Base-by-base conservation (phyloP, 495 filamentous ascomycete genomes). In the Clohesyomyces aquaticus region DNA sequence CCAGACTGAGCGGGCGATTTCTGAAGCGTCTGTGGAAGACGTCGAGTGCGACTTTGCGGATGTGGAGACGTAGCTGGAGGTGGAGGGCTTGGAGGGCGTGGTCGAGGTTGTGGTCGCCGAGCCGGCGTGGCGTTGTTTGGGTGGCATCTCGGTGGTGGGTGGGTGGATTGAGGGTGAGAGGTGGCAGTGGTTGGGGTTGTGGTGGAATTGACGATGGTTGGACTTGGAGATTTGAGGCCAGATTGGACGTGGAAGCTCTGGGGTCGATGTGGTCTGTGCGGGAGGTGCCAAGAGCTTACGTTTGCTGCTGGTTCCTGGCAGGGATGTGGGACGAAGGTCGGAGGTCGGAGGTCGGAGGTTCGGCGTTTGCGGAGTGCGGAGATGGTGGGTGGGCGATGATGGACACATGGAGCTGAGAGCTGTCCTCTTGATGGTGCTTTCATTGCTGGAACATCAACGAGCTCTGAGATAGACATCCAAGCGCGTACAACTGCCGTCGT, bases 1-100 rank as follows among this genome's bases (percentile, higher is more conserved):
- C 83, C 86, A 86, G 50, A 96, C 78, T 68, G 78, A 71, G 11
- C 75, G 62, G 27, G 79, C 72, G 43, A 87, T 84, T 32, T 87
- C 78, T 64, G 77, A 74, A 12, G 83, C 76, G 78, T 55, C 46
- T 9, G 61, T 52, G 18, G 53, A 23, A 2, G 49, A n/a, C 27
- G 57, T 41, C 23, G 67, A 16, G 10, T 64, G 18, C 16, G 59
- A 16, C 14, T 50, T 42, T 23, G 66, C 42, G 19, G 66, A 23
- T 28, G 73, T 51, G 64, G 79, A 64, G 59, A 71, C 67, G 54
- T n/a, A n/a, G n/a, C n/a, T n/a, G 71, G 70, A 53, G 32, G 76
- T 47, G 35, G 67, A 72, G 71, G 65, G 77, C 65, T 61, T 45
- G 66, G 75, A 74, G 65, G n/a, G n/a, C n/a, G n/a, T n/a, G n/a